Evolutionary conservation across 23 red algal genomes (phyloP).

Genomic region (Chondrus crispus): DNA sequence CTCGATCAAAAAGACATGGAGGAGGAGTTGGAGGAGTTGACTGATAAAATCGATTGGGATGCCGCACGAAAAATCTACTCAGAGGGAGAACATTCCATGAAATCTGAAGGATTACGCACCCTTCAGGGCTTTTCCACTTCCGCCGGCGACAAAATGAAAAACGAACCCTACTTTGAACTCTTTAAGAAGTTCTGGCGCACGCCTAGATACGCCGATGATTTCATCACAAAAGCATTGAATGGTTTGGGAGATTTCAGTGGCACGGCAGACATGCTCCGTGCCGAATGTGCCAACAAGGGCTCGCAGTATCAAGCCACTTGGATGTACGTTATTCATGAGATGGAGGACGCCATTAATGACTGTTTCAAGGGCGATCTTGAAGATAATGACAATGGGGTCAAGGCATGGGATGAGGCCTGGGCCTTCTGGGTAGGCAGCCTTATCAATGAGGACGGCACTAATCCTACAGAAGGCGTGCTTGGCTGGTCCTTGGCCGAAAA

Average conservation of each 20-base stretch:
- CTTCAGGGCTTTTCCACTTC: too few species aligned
- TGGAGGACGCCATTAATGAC: constrained; percentile 35
- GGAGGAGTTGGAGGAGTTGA: too few species aligned
- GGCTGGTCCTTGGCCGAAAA: background rate
- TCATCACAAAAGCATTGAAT: background rate
- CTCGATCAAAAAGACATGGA: too few species aligned
- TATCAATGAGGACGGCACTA: background rate
- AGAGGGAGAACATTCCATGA: too few species aligned
- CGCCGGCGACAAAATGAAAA: too few species aligned
- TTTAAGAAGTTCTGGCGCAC: background rate
- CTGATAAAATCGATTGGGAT: too few species aligned
- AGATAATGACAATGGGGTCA: background rate
- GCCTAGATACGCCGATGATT: background rate
- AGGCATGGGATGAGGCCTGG: constrained; percentile 16
- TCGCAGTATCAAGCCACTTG: constrained; percentile 1
- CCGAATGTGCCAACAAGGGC: constrained; percentile 1
- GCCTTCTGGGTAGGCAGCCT: constrained; percentile 20
- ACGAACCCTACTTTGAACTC: background rate
- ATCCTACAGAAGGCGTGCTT: background rate
- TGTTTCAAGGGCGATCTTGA: background rate
- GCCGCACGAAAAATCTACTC: too few species aligned
- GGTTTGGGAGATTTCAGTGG: background rate
- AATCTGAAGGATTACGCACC: too few species aligned
- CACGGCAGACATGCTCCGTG: background rate
- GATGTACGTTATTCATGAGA: constrained; percentile 46